Base-by-base conservation (phyloP, 371 early-diverging fungal species). In the Fennellomyces sp. region DNA sequence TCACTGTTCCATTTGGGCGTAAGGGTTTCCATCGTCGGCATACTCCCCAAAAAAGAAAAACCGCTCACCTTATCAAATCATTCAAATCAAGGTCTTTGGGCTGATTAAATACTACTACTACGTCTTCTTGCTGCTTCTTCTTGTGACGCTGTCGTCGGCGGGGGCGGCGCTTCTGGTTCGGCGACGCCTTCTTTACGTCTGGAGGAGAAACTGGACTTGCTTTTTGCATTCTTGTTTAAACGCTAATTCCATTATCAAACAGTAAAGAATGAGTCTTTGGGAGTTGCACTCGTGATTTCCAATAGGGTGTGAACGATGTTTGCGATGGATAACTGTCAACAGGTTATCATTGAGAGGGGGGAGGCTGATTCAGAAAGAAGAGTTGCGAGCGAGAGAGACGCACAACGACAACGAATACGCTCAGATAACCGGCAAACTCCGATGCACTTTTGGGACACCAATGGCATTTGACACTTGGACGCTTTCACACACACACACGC, bases 91-190 rank as follows among this genome's bases (percentile, higher is more conserved):
- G 25, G 59, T 42, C 50, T 51, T 47, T 28, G 36, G 45, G 56
- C 17, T 49, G 45, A 45, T 47, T 39, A 36, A 29, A 36, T 15
- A 33, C 11, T 30, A 30, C 10, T 30, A 50, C 42, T 38, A 30
- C 10, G 29, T 54, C 42, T 57, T 58, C 28, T 61, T 47, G 61
- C 52, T 56, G 42, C 45, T 53, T 35, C 27, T 67, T 69, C 57
- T 60, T 66, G 45, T 69, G 66, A 60, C 69, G 64, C 2, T 64
- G 62, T 38, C 66, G 66, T 60, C 64, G 64, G 62, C 70, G 55
- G 57, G 65, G 56, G 39, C 73, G 64, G 29, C 73, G 63, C 33
- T 50, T 49, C 51, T 61, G 60, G 36, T 60, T 39, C 31, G 42
- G 55, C 55, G 48, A 38, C 54, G 53, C 56, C 33, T 61, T 59